Evolutionary conservation across 768 basidiomycete genomes (phyloP), one percentile per base, ranked within the genome.

Genomic region (Kondoa malvinella): DNA sequence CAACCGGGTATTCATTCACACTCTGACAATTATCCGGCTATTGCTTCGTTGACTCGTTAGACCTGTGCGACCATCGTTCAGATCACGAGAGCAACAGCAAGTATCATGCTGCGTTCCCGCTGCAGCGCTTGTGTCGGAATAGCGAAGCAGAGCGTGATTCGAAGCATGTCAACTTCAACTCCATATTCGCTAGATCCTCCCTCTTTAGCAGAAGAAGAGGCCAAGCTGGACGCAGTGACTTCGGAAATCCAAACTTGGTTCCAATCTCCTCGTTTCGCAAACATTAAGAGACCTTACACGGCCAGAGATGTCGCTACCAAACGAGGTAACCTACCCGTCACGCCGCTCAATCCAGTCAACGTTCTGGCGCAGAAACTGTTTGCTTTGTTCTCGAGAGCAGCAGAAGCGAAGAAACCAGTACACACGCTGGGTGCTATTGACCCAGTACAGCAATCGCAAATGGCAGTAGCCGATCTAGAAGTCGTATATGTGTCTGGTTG

Each of bases 391-490:
- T 79, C 81, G 25, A 81, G 83, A 61, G 85, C 86, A 57, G 83
- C 84, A 27, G 81, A 80, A 40, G 82, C 82, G 50, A 82, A 82
- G 32, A 80, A 80, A 71, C 89, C 91, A 0, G 83, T 94, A 15
- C 88, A 89, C 73, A 94, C 92, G 1, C 86, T 92, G 83, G 91
- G 91, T 56, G 90, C 89, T 2, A 87, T 95, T 70, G 92, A 95
- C 76, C 90, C 91, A 0, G 83, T 92, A 16, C 91, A 89, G 70
- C 89, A 92, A 87, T 91, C 89, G 0, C 91, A 95, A 78, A 89
- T 90, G 88, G 92, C 89, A 4, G n/a, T n/a, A n/a, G 80, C 79
- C 65, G 82, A 88, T 73, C 87, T 89, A 73, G 87, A 95, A 75
- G 85, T 87, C 34, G 83, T 91, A 1, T 96, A 96, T 73, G 80